These are phyloP conservation scores for Botrytis sinoallii DNA, from an alignment of 2,329 filamentous ascomycete genomes.

Conservation along the genomic window DNA sequence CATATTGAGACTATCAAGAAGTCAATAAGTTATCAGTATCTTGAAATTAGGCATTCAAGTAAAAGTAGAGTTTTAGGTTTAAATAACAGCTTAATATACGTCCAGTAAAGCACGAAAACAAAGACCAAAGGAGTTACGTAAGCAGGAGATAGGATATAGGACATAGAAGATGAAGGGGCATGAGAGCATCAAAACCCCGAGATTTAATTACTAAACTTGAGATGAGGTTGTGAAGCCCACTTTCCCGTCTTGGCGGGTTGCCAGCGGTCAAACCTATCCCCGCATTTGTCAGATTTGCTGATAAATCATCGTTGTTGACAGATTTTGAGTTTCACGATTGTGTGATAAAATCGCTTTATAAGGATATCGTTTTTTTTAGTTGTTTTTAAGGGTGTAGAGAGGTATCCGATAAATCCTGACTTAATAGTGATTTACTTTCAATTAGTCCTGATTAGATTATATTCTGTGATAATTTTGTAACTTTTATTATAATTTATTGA, in stretches of 20 bases:
- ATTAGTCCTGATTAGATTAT: too few relatives aligned
- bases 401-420: too few relatives aligned
- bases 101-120: neutral
- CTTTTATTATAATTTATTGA: too few relatives aligned
- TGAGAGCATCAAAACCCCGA: neutral
- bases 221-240: neutral
- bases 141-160: neutral
- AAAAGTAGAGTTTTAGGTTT: neutral
- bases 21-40: neutral
- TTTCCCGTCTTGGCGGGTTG: neutral
- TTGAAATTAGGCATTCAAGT: neutral
- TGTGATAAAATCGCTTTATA: too few relatives aligned
- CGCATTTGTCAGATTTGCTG: neutral
- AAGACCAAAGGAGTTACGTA: neutral
- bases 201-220: neutral
- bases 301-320: neutral
- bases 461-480: too few relatives aligned
- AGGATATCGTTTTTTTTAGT: too few relatives aligned
- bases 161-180: neutral
- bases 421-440: too few relatives aligned
- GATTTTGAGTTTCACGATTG: neutral
- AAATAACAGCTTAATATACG: rapidly evolving
- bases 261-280: neutral
- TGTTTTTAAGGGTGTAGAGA: too few relatives aligned
- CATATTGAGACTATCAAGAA: neutral